phyloP scores from a whole-genome alignment of 164 flowering plant species.

The Hamamelis virginiana region DNA sequence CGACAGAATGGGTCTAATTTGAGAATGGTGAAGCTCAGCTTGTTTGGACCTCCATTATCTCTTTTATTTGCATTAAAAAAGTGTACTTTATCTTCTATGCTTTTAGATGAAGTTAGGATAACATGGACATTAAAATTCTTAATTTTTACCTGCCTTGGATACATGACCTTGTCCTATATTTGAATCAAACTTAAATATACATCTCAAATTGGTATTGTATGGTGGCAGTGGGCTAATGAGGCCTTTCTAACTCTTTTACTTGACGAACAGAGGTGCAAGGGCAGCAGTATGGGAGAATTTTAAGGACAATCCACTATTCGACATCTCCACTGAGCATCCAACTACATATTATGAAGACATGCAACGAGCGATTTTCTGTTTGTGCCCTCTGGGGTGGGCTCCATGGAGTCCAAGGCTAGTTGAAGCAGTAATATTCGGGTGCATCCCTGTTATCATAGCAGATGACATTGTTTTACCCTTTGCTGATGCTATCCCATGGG shows the following conservation, averaged over 20 bases:
- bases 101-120: too few species aligned
- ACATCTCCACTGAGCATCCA: slow-evolving; percentile 96
- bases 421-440: slow-evolving; percentile 93
- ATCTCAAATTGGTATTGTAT: neutral
- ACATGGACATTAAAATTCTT: too few species aligned
- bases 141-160: too few species aligned
- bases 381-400: slow-evolving; percentile 98
- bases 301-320: slow-evolving; percentile 91
- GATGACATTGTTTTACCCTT: slow-evolving; percentile 95
- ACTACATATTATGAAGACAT: slow-evolving; percentile 94
- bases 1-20: too few species aligned
- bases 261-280: slow-evolving; percentile 77
- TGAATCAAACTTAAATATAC: neutral
- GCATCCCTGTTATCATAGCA: slow-evolving; percentile 94
- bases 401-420: slow-evolving; percentile 99
- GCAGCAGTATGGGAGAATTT: slow-evolving; percentile 99
- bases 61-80: too few species aligned
- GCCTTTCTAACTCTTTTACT: slow-evolving; percentile 5
- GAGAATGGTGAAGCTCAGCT: too few species aligned
- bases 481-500: slow-evolving; percentile 98
- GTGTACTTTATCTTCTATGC: too few species aligned
- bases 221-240: too few species aligned
- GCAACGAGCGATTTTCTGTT: slow-evolving; percentile 92
- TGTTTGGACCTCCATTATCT: too few species aligned
- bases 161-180: neutral